A percentile compares a stretch with the other conserved stretches of the same genome.
Evolutionary conservation across 768 basidiomycete species (phyloP).

Genomic region (Tremella mesenterica): DNA sequence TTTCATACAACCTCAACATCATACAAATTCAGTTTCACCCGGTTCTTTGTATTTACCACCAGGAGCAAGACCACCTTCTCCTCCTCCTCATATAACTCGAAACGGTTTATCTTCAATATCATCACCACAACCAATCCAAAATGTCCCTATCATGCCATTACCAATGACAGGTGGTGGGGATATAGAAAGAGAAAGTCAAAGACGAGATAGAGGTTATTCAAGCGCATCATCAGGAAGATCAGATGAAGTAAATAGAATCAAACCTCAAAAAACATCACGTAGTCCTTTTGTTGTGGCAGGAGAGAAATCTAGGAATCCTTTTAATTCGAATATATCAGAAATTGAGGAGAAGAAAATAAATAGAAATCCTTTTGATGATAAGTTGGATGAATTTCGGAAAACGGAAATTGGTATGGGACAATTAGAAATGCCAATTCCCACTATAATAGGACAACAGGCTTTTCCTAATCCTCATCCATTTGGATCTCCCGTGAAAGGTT

Average conservation of each 20-base stretch:
- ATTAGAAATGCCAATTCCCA: background rate
- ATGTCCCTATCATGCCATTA: conserved; percentile 26
- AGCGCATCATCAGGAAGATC: conserved; percentile 9
- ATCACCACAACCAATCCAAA: too few species aligned
- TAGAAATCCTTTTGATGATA: too few species aligned
- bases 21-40: background rate
- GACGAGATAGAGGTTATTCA: conserved; percentile 18
- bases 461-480: conserved; percentile 21
- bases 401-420: too few species aligned
- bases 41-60: conserved; percentile 26
- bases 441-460: conserved; percentile 1
- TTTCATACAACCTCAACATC: background rate
- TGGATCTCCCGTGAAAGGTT: conserved; percentile 2
- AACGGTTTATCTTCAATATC: too few species aligned
- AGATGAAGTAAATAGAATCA: too few species aligned
- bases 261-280: too few species aligned
- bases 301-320: too few species aligned
- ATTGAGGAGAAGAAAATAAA: too few species aligned
- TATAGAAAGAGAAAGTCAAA: background rate
- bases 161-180: conserved; percentile 1
- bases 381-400: too few species aligned
- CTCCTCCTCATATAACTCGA: conserved; percentile 17
- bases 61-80: conserved; percentile 35
- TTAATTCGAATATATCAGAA: too few species aligned
- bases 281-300: too few species aligned